phyloP scores from a whole-genome alignment of 2,329 filamentous ascomycete genomes.

The Fusarium miscanthi region DNA sequence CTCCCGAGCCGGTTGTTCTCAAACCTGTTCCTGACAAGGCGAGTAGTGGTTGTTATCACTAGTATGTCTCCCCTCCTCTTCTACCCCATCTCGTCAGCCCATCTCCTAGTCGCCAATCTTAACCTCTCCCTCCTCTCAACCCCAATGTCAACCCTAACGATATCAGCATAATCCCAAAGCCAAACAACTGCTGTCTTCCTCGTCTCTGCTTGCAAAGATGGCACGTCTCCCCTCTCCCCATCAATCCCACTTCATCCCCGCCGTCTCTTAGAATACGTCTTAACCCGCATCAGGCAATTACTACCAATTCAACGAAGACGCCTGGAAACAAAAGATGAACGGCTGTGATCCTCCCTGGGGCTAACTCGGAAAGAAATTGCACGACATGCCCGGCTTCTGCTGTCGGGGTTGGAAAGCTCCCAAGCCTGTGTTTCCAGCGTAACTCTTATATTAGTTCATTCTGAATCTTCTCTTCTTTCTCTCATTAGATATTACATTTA shows the following conservation, averaged over 20 bases:
- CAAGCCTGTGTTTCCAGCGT: background rate
- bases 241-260: background rate
- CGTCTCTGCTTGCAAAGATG: slow-evolving; percentile 30
- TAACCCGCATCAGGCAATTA: background rate
- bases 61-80: background rate
- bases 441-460: background rate
- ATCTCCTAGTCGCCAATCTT: background rate
- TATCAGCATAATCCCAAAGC: slow-evolving; percentile 6
- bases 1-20: background rate
- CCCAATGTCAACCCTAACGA: accelerated
- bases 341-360: slow-evolving; percentile 36
- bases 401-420: slow-evolving; percentile 15
- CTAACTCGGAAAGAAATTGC: slow-evolving; percentile 12
- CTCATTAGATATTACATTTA: background rate
- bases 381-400: slow-evolving; percentile 28
- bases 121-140: background rate
- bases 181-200: slow-evolving; percentile 28
- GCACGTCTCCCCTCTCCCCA: background rate
- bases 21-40: slow-evolving; percentile 1
- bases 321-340: background rate
- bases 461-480: background rate
- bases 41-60: slow-evolving; percentile 2
- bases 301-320: slow-evolving; percentile 32
- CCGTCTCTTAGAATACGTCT: background rate
- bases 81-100: background rate